phyloP scores from a whole-genome alignment of 495 filamentous ascomycete species.

The Staphylotrichum tortipilum region DNA sequence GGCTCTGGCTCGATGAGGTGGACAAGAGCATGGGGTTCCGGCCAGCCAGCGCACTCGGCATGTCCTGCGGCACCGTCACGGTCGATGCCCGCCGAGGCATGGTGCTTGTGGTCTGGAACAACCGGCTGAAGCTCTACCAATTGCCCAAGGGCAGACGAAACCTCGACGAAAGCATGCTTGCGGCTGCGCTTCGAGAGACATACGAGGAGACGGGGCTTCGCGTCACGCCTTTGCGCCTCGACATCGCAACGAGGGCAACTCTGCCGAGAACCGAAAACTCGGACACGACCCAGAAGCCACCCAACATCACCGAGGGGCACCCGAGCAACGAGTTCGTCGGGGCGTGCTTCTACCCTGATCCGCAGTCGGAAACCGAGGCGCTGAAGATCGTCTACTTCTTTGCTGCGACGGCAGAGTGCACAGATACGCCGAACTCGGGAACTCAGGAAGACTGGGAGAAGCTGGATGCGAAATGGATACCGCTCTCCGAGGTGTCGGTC shows the following conservation, averaged over 20 bases:
- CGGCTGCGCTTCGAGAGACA: constrained; percentile 37
- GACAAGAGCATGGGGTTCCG: constrained; percentile 24
- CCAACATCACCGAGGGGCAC: constrained; percentile 19
- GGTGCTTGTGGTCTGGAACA: constrained; percentile 36
- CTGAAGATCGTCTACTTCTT: constrained; percentile 26
- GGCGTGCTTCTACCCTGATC: constrained; percentile 22
- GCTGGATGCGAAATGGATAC: constrained; percentile 18
- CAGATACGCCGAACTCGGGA: constrained; percentile 5
- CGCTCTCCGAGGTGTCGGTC: constrained; percentile 11
- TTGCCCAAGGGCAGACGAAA: constrained; percentile 42
- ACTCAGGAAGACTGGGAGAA: constrained; percentile 27
- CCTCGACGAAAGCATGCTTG: constrained; percentile 33
- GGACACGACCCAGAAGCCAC: constrained; percentile 8
- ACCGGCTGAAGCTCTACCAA: constrained; percentile 35
- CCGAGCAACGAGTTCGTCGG: constrained; percentile 23
- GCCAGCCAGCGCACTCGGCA: constrained; percentile 31
- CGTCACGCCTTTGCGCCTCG: constrained; percentile 28
- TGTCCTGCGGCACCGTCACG: constrained; percentile 40
- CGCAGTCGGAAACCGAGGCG: constrained; percentile 19
- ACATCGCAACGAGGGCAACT: constrained; percentile 30
- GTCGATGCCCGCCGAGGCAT: constrained; percentile 27
- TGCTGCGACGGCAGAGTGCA: constrained; percentile 24
- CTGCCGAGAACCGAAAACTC: constrained; percentile 4
- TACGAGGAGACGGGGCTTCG: constrained; percentile 37
- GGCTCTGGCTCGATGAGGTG: constrained; percentile 16